These are phyloP conservation scores for Trichocladium antarcticum DNA, from an alignment of 495 filamentous ascomycete species.

Conservation along the genomic window DNA sequence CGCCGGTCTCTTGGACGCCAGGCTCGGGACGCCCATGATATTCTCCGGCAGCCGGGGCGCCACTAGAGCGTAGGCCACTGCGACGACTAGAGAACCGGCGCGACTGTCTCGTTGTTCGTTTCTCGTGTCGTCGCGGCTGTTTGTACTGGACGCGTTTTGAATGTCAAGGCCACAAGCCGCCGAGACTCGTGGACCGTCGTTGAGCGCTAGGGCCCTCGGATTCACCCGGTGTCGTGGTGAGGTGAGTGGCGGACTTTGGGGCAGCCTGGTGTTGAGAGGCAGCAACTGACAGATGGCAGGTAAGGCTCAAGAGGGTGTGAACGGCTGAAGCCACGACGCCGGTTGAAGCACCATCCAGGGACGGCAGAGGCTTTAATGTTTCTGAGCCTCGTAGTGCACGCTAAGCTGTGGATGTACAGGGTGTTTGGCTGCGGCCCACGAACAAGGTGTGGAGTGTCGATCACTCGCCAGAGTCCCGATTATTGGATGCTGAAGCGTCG, in stretches of 20 bases:
- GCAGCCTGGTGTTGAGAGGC: too few relatives aligned
- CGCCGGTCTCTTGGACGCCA: conserved; percentile 45
- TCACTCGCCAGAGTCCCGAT: conserved; percentile 14
- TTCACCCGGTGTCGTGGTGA: too few relatives aligned
- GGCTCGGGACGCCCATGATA: conserved; percentile 14
- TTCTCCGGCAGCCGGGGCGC: neutral
- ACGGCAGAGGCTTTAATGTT: conserved; percentile 5
- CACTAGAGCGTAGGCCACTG: neutral
- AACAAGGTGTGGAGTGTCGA: conserved; percentile 21
- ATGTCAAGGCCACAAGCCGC: too few relatives aligned
- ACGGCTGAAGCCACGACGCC: conserved; percentile 12
- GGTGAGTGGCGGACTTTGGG: too few relatives aligned
- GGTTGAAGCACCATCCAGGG: conserved; percentile 1
- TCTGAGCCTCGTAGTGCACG: neutral
- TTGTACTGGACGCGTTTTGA: too few relatives aligned
- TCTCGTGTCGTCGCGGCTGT: neutral
- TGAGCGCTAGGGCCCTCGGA: neutral
- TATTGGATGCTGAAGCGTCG: conserved; percentile 15
- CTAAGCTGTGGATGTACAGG: neutral
- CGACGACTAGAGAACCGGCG: neutral
- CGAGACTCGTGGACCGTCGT: neutral
- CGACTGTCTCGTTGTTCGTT: neutral
- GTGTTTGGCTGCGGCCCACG: conserved; percentile 7
- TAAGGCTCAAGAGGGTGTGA: neutral
- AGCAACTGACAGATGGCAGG: too few relatives aligned